Evolutionary conservation across 805 yeast genomes (phyloP), one percentile per base, ranked within the genome.

Genomic region (Lipomyces kockii): DNA sequence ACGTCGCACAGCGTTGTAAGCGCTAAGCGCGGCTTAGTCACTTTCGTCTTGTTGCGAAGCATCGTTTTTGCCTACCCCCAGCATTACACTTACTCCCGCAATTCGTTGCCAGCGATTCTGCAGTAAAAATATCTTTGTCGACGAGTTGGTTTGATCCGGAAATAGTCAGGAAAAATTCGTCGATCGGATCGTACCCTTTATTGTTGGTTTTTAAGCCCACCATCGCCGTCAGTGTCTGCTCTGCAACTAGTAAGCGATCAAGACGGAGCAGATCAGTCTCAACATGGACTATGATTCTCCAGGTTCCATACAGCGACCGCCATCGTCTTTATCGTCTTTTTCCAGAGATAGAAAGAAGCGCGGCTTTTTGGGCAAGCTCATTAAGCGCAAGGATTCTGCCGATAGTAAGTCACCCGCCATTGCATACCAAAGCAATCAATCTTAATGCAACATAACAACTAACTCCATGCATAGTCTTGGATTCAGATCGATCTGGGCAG

Each of bases 321-420:
- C 61, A 20, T 61, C 69, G n/a, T 29, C 58, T 14, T 32, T 46
- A 22, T 59, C 67, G n/a, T n/a, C 52, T 25, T n/a, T 27, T 34
- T 62, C 64, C 54, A 53, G 49, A 32, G 67, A 63, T 6, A 60
- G 35, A 55, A 63, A 64, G 37, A 59, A 54, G 29, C 62, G 54
- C n/a, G 46, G 62, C 17, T 63, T 66, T 60, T 22, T 66, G 43
- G 67, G 60, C 34, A 64, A 64, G 53, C 56, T 66, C n/a, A 56
- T 60, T 7, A 61, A 63, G 29, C 64, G 67, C 32, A 37, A 53
- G 29, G 66, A 66, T 34, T 58, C 62, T 8, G 14, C 20, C 22
- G 63, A 61, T 20, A 11, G 63, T 61, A 29, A 29, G 62, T 61
- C 22, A 9, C 20, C 20, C 22, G 22, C 49, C 22, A 17, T 17